Percentiles rank a stretch among this genome's conserved stretches.
These are phyloP conservation scores for Wickerhamomyces pijperi DNA, from an alignment of 805 yeast genomes.

Conservation along the genomic window DNA sequence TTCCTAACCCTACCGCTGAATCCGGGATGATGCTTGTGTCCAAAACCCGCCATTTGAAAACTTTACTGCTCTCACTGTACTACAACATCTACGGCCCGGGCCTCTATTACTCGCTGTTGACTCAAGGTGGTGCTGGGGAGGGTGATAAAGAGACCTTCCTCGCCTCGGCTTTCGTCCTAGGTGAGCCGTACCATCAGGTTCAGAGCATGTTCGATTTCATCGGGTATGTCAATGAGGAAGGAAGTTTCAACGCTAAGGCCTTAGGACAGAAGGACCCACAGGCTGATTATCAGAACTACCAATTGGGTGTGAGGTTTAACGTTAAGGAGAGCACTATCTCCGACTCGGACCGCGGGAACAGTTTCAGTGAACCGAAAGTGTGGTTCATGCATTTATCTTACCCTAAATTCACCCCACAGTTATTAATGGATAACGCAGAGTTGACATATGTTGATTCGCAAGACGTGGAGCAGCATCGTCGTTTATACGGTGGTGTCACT, in stretches of 20 bases:
- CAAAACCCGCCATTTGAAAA: slow-evolving; percentile 40
- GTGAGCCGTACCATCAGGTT: slow-evolving; percentile 36
- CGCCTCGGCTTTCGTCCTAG: slow-evolving; percentile 45
- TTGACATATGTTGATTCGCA: background rate
- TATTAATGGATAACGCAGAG: slow-evolving; percentile 14
- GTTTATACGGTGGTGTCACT: slow-evolving; percentile 21
- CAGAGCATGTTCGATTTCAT: slow-evolving; percentile 22
- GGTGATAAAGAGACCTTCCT: slow-evolving; percentile 64
- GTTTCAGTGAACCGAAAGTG: slow-evolving; percentile 11
- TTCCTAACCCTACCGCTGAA: slow-evolving; percentile 57
- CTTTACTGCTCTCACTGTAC: slow-evolving; percentile 42
- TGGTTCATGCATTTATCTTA: slow-evolving; percentile 50
- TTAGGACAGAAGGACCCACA: slow-evolving; percentile 31
- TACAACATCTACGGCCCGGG: slow-evolving; percentile 53
- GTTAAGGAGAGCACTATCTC: slow-evolving; percentile 11
- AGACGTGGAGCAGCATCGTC: slow-evolving; percentile 17
- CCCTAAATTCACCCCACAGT: slow-evolving; percentile 34
- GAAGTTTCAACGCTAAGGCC: slow-evolving; percentile 25
- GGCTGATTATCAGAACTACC: slow-evolving; percentile 17
- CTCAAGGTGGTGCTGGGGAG: slow-evolving; percentile 66
- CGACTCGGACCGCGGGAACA: slow-evolving; percentile 5
- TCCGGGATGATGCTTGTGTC: slow-evolving; percentile 51
- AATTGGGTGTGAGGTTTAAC: slow-evolving; percentile 7
- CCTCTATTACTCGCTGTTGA: slow-evolving; percentile 46
- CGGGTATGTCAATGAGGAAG: slow-evolving; percentile 20